Evolutionary conservation across 129 eudicot species (phyloP), one percentile per base, ranked within the genome.

Genomic region (Centella asiatica): DNA sequence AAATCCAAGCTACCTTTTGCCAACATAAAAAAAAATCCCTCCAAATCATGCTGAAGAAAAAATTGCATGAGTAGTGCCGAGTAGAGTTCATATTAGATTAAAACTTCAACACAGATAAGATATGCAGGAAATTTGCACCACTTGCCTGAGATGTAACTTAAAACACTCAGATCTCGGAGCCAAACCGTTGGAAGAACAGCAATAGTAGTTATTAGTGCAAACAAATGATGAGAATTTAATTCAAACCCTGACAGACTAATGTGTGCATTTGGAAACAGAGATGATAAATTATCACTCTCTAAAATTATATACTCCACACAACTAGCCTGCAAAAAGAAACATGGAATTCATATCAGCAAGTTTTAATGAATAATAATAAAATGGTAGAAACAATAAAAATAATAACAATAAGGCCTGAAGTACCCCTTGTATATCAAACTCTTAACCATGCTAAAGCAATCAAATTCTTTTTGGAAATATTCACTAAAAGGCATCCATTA

Each of bases 161-260:
- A 85, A 71, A 92, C 73, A 67, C 95, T 82, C 59, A 92, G 73
- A 70, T 92, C 71, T 12, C 84, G 79, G 40, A 92, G 86, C 81
- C 78, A 87, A 71, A 83, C 89, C 28, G 99, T 92, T 20, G 99
- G 99, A 78, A 92, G 99, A 60, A 92, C 96, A n/a, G 90, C 94
- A 27, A 87, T 64, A 26, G 95, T 71, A 31, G 86, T 76, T 62
- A 72, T 54, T 23, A 87, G 45, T 5, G 96, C 96, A 74, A 92
- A 92, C 64, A 92, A 67, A 71, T 80, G 83, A 60, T 77, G 90
- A 25, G 99, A 61, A 68, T 84, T 54, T 61, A 92, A 63, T 36
- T 70, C 70, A 32, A 48, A 54, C 0, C 77, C 77, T 68, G 87
- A 88, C 4, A 92, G 47, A 72, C 58, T 80, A 40, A 92, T 33